Base-by-base conservation (phyloP, 2,329 filamentous ascomycete species). In the Ambrosiella beaveri region DNA sequence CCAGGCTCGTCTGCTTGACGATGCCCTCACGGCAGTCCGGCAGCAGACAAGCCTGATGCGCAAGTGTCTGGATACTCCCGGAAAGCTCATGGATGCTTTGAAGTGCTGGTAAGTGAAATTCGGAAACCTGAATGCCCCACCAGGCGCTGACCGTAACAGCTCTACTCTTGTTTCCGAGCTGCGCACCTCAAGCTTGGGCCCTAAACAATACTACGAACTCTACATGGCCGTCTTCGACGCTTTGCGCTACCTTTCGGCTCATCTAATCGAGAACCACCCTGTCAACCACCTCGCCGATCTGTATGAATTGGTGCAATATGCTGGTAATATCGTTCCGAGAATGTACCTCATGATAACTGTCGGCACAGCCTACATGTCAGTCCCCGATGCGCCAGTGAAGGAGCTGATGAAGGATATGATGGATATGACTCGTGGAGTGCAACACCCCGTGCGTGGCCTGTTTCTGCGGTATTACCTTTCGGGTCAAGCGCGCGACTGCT, bases 381-480 rank as follows among this genome's bases (percentile, higher is more conserved):
- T 98, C 67, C 86, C 93, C 66, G 93, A 97, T 77, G 93, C 94
- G 60, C 93, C 93, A 0, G 93, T 98, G 64, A 98, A 98, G 73
- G 93, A 98, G 75, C 88, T 98, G 62, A 98, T 98, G 93, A 98
- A 98, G 73, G 93, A 98, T 71, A 98, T 98, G 93, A 98, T 98
- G 93, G 93, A 98, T 71, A 98, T 98, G 93, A 97, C 89, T 71
- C 81, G 93, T 62, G 93, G 93, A 59, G 90, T 98, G 19, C 93
- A 98, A 68, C 93, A 98, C 71, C 93, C 93, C 13, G 90, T 96
- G 62, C 87, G 93, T 59, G 93, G 93, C 15, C 76, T 98, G 58
- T 98, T 98, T 69, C 73, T 98, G 66, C 84, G 93, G 67, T 98
- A 98, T 72, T 98, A 96, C 68, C 79, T 98, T 56, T 93, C 88